phyloP scores from a whole-genome alignment of 805 yeast genomes.

The Blastobotrys parvus region DNA sequence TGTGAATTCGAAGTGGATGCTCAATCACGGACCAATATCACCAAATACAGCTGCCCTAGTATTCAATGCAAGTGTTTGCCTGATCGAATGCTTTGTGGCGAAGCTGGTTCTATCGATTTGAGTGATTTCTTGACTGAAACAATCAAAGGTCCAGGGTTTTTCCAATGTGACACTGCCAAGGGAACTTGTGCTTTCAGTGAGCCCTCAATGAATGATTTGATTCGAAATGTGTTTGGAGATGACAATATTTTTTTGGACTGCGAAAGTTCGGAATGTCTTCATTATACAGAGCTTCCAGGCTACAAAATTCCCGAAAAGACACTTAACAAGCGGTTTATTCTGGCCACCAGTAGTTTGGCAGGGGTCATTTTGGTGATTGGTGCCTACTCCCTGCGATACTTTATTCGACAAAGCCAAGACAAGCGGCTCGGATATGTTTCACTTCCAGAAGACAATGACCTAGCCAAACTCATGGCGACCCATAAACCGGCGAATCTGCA shows the following conservation, averaged over 20 bases:
- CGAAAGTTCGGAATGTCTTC: constrained; percentile 83
- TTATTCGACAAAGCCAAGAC: constrained; percentile 14
- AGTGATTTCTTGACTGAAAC: constrained; percentile 87
- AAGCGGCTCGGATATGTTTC: constrained; percentile 14
- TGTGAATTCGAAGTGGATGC: constrained; percentile 58
- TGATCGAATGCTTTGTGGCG: constrained; percentile 89
- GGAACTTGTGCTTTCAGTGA: constrained; percentile 75
- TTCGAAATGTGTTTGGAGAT: constrained; percentile 90
- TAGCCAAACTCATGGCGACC: constrained; percentile 41
- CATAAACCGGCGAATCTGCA: constrained; percentile 65
- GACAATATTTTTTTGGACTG: constrained; percentile 77
- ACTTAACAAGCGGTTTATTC: constrained; percentile 16
- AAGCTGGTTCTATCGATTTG: constrained; percentile 87
- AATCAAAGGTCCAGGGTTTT: constrained; percentile 88
- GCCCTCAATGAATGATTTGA: constrained; percentile 92
- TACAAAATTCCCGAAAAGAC: constrained; percentile 55
- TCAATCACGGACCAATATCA: constrained; percentile 40
- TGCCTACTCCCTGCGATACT: constrained; percentile 8
- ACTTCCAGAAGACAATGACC: constrained; percentile 32
- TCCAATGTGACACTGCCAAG: constrained; percentile 60
- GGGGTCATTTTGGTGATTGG: constrained; percentile 14
- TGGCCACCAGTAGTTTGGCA: constrained; percentile 20
- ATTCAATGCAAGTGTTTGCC: constrained; percentile 88
- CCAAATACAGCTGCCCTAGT: constrained; percentile 68
- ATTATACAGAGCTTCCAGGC: constrained; percentile 89